Evolutionary conservation across 768 basidiomycete species (phyloP).

Genomic region (Xerocomus spinulosus): DNA sequence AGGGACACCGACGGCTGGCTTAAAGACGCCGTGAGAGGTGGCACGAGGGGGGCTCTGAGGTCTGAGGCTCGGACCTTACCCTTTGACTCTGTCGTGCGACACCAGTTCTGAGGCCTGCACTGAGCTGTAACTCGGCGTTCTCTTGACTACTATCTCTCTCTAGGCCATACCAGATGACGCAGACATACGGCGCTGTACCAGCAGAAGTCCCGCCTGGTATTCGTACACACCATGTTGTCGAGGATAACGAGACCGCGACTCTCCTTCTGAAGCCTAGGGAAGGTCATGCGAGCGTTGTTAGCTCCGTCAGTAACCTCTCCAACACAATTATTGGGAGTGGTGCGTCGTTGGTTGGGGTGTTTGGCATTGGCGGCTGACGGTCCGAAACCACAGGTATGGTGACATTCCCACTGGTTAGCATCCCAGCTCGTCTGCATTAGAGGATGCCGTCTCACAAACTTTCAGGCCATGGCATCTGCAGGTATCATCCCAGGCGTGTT

Average conservation of each 20-base stretch:
- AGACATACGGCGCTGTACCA: slow-evolving; percentile 59
- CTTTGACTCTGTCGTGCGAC: too few species aligned
- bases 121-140: too few species aligned
- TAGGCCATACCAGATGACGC: slow-evolving; percentile 57
- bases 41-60: too few species aligned
- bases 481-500: slow-evolving; percentile 88
- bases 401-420: slow-evolving; percentile 73
- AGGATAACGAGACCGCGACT: slow-evolving; percentile 51
- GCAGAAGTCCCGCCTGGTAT: slow-evolving; percentile 29
- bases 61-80: too few species aligned
- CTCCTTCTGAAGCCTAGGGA: slow-evolving; percentile 48
- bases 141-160: too few species aligned
- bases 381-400: slow-evolving; percentile 61
- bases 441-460: neutral
- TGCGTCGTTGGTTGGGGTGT: slow-evolving; percentile 30
- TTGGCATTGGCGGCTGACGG: neutral
- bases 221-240: slow-evolving; percentile 6
- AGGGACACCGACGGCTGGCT: too few species aligned
- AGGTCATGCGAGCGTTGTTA: slow-evolving; percentile 65
- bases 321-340: slow-evolving; percentile 94
- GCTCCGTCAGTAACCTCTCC: slow-evolving; percentile 72
- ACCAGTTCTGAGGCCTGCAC: too few species aligned
- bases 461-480: slow-evolving; percentile 82
- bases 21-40: neutral
- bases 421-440: neutral